Evolutionary conservation across 1,284 basidiomycete species (phyloP).

Genomic region (Microbotryum silenes-acaulis): DNA sequence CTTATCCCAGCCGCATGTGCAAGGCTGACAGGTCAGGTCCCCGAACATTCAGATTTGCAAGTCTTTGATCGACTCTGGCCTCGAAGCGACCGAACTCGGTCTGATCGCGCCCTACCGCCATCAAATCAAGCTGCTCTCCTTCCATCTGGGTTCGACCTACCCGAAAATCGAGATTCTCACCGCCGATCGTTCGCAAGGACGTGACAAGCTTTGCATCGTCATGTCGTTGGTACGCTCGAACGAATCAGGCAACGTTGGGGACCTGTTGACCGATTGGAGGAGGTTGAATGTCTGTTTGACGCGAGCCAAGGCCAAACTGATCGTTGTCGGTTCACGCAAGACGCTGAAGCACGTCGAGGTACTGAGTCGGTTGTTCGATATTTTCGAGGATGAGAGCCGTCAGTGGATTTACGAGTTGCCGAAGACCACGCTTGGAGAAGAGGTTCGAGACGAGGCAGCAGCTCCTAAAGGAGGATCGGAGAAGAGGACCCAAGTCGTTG

Average conservation of each 20-base stretch:
- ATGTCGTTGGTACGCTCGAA: slow-evolving; percentile 90
- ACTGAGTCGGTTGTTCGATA: slow-evolving; percentile 32
- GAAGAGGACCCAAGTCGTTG: too few relatives aligned
- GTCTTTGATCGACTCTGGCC: slow-evolving; percentile 58
- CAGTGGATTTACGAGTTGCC: slow-evolving; percentile 60
- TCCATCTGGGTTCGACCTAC: slow-evolving; percentile 48
- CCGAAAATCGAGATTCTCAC: slow-evolving; percentile 78
- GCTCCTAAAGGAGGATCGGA: too few relatives aligned
- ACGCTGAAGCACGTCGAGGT: slow-evolving; percentile 56
- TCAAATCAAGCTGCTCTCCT: slow-evolving; percentile 76
- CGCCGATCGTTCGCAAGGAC: slow-evolving; percentile 88
- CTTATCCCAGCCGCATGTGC: neutral
- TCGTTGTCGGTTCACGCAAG: slow-evolving; percentile 75
- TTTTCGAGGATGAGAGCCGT: slow-evolving; percentile 55
- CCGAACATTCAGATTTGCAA: slow-evolving; percentile 52
- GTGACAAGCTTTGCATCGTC: slow-evolving; percentile 92
- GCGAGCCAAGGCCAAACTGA: slow-evolving; percentile 76
- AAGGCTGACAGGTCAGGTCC: slow-evolving; percentile 43
- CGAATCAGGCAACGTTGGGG: slow-evolving; percentile 57
- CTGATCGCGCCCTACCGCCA: slow-evolving; percentile 89
- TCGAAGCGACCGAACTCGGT: slow-evolving; percentile 65
- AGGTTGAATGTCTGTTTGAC: slow-evolving; percentile 96
- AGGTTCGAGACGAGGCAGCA: too few relatives aligned
- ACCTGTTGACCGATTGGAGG: slow-evolving; percentile 88
- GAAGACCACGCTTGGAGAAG: slow-evolving; percentile 46